phyloP scores from a whole-genome alignment of 2,329 filamentous ascomycete genomes.

The Calonectria pseudoreteaudii region DNA sequence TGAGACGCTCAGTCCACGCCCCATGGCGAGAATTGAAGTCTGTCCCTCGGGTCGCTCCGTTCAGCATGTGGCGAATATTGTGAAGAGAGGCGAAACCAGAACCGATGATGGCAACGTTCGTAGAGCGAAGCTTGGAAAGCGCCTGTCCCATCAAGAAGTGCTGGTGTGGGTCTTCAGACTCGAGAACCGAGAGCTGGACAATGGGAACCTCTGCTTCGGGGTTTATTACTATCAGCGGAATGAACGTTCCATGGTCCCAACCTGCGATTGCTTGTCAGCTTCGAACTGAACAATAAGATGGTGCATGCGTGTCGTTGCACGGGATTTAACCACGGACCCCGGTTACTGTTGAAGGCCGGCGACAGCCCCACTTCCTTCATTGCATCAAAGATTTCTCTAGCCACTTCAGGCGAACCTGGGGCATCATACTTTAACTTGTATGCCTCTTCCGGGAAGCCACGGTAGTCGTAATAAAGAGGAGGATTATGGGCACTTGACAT shows the following conservation, averaged over 20 bases:
- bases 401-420: neutral
- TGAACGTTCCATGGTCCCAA: neutral
- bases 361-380: neutral
- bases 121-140: neutral
- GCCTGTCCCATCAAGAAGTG: neutral
- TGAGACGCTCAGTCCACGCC: neutral
- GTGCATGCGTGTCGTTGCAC: neutral
- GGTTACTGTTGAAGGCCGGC: neutral
- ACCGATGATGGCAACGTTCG: neutral
- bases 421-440: neutral
- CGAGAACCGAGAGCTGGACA: neutral
- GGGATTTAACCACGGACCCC: neutral
- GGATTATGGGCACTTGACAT: neutral
- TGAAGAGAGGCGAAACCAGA: neutral
- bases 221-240: neutral
- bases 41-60: neutral
- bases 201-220: neutral
- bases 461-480: neutral
- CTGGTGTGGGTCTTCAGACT: neutral
- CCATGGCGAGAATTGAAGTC: neutral
- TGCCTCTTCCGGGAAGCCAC: neutral
- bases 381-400: neutral
- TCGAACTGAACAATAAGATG: neutral
- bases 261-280: neutral
- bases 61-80: neutral